Evolutionary conservation across 345 rosid genomes (phyloP), one percentile per base, ranked within the genome.

Genomic region (Sonneratia alba): DNA sequence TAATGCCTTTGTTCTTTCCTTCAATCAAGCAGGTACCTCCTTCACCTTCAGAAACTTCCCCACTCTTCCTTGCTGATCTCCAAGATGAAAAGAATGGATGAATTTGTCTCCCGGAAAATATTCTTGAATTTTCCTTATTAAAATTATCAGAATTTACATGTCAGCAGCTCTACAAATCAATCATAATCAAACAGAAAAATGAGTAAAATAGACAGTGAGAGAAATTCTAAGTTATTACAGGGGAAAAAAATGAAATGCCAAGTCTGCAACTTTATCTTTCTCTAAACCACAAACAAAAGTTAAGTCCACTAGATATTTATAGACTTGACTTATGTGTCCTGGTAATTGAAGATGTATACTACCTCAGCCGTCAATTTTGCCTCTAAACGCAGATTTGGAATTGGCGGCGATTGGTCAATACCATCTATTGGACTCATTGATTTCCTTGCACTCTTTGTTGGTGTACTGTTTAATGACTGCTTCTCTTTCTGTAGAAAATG

Each of bases 291-390:
- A 18, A 66, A 36, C 22, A 34, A 66, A 66, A 66, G 45, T 6
- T 42, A 66, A 47, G 15, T 53, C 59, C 16, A 53, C 9, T 18
- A 53, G 7, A 5, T 53, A 53, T 18, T 18, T 21, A 53, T 4
- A 53, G 22, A 7, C 59, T 53, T 18, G 24, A 18, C 59, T 53
- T 53, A 53, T 0, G 59, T 18, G 24, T 53, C 59, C 18, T 53
- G 59, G 59, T 53, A 53, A 53, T 18, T 6, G 45, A 53, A 18
- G 59, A 18, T 53, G 22, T 21, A 19, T n/a, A 7, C n/a, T 53
- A 68, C 98, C 95, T 90, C 92, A n/a, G 89, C 93, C 70, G 73
- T 84, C 79, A 90, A 68, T 73, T 88, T 91, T 36, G 88, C 97
- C 83, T 94, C 96, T 47, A 90, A 78, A 24, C 91, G 85, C 74